Evolutionary conservation across 2,329 filamentous ascomycete genomes (phyloP).

Genomic region (Colletotrichum karsti): DNA sequence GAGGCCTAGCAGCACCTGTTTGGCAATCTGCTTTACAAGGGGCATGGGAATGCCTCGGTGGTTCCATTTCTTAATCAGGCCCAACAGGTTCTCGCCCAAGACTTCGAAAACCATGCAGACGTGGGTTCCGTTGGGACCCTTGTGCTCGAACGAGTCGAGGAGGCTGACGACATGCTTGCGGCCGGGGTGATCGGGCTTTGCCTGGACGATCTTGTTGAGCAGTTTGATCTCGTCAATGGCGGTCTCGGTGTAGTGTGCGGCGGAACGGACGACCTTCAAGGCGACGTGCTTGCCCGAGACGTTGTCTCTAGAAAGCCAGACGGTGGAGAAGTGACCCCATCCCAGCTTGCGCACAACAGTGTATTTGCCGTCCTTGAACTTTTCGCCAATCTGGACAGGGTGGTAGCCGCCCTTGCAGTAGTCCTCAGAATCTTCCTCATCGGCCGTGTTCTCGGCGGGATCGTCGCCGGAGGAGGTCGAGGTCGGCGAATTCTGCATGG

Average conservation of each 20-base stretch:
- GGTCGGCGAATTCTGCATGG: slow-evolving; percentile 77
- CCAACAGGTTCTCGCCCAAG: slow-evolving; percentile 91
- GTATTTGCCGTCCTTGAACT: slow-evolving; percentile 98
- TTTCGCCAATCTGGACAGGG: slow-evolving; percentile 91
- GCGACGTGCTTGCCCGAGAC: slow-evolving; percentile 92
- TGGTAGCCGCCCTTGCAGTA: slow-evolving; percentile 99
- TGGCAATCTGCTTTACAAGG: slow-evolving; percentile 97
- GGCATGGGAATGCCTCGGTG: slow-evolving; percentile 96
- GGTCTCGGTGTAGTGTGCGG: slow-evolving; percentile 98
- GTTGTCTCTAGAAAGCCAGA: slow-evolving; percentile 87
- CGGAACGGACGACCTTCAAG: slow-evolving; percentile 96
- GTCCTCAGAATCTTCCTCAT: slow-evolving; percentile 98
- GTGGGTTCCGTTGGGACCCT: slow-evolving; percentile 94
- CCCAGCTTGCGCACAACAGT: slow-evolving; percentile 95
- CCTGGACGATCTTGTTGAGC: slow-evolving; percentile 94
- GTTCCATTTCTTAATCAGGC: slow-evolving; percentile 98
- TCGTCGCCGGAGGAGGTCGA: slow-evolving; percentile 84
- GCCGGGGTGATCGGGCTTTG: slow-evolving; percentile 93
- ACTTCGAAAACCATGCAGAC: slow-evolving; percentile 99
- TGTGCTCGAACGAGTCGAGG: slow-evolving; percentile 96
- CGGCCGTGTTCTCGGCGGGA: slow-evolving; percentile 88
- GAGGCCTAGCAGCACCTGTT: slow-evolving; percentile 93
- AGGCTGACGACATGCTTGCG: slow-evolving; percentile 95
- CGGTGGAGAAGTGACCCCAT: slow-evolving; percentile 99
- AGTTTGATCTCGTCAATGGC: slow-evolving; percentile 99